These are phyloP conservation scores for Solanum rostratum DNA, from an alignment of 257 asterid species.

Conservation along the genomic window DNA sequence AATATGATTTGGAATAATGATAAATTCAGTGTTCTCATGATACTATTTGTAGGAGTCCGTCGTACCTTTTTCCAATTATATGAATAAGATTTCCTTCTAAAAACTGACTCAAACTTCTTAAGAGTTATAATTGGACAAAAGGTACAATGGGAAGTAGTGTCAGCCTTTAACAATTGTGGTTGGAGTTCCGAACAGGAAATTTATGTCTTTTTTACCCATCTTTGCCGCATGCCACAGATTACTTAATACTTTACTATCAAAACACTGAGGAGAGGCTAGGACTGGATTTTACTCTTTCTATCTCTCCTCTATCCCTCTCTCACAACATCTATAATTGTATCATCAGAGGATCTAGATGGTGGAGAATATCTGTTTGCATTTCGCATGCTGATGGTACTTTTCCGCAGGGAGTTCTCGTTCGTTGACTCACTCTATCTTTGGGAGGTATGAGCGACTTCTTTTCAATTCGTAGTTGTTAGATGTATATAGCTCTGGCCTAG, in stretches of 20 bases:
- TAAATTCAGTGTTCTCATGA: neutral
- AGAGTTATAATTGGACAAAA: neutral
- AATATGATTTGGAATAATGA: neutral
- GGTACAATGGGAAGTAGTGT: neutral
- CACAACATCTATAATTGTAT: constrained; percentile 11
- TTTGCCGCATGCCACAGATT: neutral
- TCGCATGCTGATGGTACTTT: constrained; percentile 96
- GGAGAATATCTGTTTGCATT: constrained; percentile 94
- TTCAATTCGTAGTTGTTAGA: neutral
- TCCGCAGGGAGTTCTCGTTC: constrained; percentile 89
- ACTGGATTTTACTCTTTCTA: neutral
- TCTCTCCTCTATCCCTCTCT: neutral
- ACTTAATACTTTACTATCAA: neutral
- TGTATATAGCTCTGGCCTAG: neutral
- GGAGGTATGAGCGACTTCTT: constrained; percentile 51
- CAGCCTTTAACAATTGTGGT: neutral
- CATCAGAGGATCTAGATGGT: constrained; percentile 89
- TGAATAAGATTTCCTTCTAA: neutral
- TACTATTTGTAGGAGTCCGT: neutral
- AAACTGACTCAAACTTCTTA: neutral
- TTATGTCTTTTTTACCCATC: neutral
- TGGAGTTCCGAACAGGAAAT: neutral
- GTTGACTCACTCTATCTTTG: constrained; percentile 86
- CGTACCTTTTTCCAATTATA: neutral
- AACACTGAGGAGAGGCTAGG: neutral